Base-by-base conservation (phyloP, 495 filamentous ascomycete species). In the Hamigera avellanea region DNA sequence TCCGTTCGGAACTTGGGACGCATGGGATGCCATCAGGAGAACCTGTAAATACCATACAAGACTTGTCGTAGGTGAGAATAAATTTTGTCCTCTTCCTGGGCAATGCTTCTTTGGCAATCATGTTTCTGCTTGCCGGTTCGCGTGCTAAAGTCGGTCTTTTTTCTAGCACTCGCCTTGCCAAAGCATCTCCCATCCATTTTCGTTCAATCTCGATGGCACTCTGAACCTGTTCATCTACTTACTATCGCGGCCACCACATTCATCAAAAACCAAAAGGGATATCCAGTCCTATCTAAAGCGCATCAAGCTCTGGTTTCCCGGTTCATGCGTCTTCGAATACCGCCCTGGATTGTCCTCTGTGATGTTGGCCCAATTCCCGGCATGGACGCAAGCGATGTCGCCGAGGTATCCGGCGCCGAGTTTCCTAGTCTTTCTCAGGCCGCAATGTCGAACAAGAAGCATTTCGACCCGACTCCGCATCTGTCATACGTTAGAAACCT, bases 191-290 rank as follows among this genome's bases (percentile, higher is more conserved):
- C 93, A 6, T 63, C 78, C 15, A 64, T 73, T 26, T 61, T 70
- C 15, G 66, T 95, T 6, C 85, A 91, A 46, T 78, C 76, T 10
- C 72, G 91, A n/a, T 99, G 91, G 91, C 88, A 86, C 59, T 80
- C 84, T 1, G 91, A 99, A 45, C 88, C 91, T 14, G 65, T 96
- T 2, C 83, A 86, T 36, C 69, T 93, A 36, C 64, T 99, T 1
- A 74, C 76, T 1, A 66, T 95, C 19, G 64, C 75, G 15, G 62
- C 67, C 5, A 68, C 67, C 0, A 69, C 72, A 0, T 99, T 96
- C 46, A 67, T 83, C 30, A 69, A 68, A 26, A 96, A 95, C 54
- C 70, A 73, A 29, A 77, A 79, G 40, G 83, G 86, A 28, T 81
- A 83, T 42, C 88, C 86, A 1, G 80, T 87, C 8, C 69, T 99